Evolutionary conservation across 306 rosid genomes (phyloP).

Genomic region (Castanopsis chinensis): DNA sequence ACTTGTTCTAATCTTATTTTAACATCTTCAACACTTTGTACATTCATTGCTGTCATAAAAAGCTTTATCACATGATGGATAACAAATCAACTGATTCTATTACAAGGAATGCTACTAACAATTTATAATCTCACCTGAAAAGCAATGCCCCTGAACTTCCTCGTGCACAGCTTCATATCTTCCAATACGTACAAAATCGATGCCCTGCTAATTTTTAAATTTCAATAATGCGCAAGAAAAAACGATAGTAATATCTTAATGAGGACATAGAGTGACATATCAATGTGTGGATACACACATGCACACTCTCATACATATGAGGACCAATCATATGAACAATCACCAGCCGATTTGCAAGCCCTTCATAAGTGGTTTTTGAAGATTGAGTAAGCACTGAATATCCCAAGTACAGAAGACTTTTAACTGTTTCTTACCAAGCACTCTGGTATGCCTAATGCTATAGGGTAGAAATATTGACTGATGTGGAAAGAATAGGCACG

Average conservation of each 20-base stretch:
- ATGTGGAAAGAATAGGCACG: not conserved
- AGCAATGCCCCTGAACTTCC: conserved; percentile 71
- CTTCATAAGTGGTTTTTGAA: not conserved
- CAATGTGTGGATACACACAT: not conserved
- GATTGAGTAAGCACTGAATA: conserved; percentile 3
- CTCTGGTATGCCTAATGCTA: not conserved
- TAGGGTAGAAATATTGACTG: not conserved
- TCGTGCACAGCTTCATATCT: conserved; percentile 78
- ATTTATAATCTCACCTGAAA: conserved; percentile 63
- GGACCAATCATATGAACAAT: conserved; percentile 1
- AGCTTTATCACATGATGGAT: conserved; percentile 23
- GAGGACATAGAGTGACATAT: not conserved
- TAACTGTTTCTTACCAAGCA: not conserved
- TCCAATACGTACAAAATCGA: conserved; percentile 89
- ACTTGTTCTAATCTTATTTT: conserved; percentile 69
- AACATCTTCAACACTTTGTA: conserved; percentile 63
- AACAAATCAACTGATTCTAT: conserved; percentile 17
- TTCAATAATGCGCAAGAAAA: conserved; percentile 18
- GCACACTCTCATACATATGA: too few species aligned
- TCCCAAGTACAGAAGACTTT: not conserved
- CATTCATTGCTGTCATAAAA: conserved; percentile 45
- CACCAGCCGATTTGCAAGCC: not conserved
- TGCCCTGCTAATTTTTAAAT: conserved; percentile 48
- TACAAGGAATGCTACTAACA: conserved; percentile 4
- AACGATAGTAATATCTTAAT: not conserved